Conservation (phyloP, 805 yeast species). For the Yarrowia sp. region DNA sequence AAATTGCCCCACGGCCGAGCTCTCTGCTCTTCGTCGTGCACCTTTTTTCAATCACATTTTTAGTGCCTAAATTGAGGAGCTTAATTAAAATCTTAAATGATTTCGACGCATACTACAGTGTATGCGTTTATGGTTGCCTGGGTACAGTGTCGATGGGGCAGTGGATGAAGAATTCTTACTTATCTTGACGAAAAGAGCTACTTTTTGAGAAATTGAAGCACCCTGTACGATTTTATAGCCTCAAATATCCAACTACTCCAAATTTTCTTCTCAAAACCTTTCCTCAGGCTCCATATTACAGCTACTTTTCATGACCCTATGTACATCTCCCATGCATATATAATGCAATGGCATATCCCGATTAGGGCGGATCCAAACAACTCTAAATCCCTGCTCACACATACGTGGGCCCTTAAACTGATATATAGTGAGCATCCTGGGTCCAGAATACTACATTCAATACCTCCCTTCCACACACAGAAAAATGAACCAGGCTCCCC, state of each 20-base stretch:
- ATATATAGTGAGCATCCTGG: background rate
- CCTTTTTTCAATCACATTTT: background rate
- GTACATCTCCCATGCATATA: background rate
- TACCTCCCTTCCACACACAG: background rate
- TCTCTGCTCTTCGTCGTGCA: background rate
- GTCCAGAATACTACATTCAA: background rate
- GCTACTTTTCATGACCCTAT: background rate
- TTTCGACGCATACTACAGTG: background rate
- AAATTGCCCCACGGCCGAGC: too few species aligned
- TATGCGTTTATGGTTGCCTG: background rate
- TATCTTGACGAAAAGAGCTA: too few species aligned
- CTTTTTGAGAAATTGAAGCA: too few species aligned
- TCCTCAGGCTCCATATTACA: background rate
- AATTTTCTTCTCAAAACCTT: too few species aligned
- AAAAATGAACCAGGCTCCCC: constrained; percentile 22
- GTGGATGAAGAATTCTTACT: too few species aligned
- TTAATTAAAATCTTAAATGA: background rate
- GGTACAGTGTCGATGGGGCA: constrained; percentile 11
- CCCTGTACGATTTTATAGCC: too few species aligned
- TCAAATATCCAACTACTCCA: too few species aligned
- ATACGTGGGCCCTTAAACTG: background rate
- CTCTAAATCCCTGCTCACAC: background rate
- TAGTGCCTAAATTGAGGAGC: constrained; percentile 7
- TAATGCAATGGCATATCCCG: background rate
- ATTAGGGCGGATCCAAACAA: background rate